phyloP scores from a whole-genome alignment of 2,329 filamentous ascomycete genomes.

The Clonostachys rosea region DNA sequence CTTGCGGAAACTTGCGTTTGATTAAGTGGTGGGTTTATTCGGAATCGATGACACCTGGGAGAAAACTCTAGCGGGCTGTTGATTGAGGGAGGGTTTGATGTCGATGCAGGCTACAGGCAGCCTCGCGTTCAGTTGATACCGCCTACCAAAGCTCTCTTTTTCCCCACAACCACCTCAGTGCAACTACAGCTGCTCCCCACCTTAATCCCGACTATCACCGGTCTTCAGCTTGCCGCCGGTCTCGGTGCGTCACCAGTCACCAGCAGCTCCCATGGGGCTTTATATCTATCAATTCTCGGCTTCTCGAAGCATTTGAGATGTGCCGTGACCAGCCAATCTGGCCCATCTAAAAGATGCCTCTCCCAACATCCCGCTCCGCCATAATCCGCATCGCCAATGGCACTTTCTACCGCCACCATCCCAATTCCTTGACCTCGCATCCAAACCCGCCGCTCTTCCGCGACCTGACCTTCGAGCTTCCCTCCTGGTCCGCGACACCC shows the following conservation, averaged over 20 bases:
- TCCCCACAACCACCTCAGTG: neutral
- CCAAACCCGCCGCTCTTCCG: slow-evolving; percentile 71
- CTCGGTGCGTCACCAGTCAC: neutral
- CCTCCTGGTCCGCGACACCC: slow-evolving; percentile 41
- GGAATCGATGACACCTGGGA: no score
- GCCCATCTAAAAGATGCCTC: slow-evolving; percentile 1
- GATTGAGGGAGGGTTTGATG: no score
- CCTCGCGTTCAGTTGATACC: slow-evolving; percentile 3
- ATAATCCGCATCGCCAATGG: slow-evolving; percentile 71
- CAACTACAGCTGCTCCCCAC: neutral
- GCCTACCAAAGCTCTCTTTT: neutral
- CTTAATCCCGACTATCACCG: slow-evolving; percentile 1
- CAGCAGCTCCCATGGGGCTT: no score
- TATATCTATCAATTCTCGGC: no score
- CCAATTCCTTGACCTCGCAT: slow-evolving; percentile 41
- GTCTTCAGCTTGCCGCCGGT: neutral
- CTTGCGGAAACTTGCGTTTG: no score
- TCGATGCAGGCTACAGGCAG: neutral
- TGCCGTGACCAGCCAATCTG: no score
- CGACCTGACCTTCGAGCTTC: slow-evolving; percentile 65
- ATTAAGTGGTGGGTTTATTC: no score
- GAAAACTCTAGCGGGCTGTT: no score
- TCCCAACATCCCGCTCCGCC: slow-evolving; percentile 10
- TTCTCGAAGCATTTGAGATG: no score
- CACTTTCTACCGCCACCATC: slow-evolving; percentile 79